Percentiles rank a stretch among this genome's conserved stretches.
Conservation (phyloP, 129 eudicot species). For the Glebionis coronaria region DNA sequence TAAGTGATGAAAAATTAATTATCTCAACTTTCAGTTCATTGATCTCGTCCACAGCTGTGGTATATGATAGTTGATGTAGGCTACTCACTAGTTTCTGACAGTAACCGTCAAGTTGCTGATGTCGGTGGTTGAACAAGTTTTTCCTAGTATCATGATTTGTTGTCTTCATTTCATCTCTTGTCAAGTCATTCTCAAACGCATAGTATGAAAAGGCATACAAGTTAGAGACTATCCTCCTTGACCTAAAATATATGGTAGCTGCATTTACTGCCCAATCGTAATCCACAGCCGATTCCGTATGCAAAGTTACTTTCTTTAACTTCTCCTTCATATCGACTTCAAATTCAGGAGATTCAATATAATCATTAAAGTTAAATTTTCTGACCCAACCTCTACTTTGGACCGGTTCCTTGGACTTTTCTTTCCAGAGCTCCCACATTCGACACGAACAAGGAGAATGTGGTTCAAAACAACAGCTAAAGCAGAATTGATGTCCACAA, state of each 20-base stretch:
- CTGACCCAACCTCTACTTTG: not conserved
- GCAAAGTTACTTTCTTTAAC: not conserved
- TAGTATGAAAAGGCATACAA: not conserved
- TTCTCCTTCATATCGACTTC: not conserved
- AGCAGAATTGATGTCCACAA: not conserved
- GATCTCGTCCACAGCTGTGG: not conserved
- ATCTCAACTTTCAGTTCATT: not conserved
- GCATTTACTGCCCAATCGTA: not conserved
- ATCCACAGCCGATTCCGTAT: not conserved
- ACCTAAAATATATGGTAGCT: not conserved
- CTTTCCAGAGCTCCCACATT: not conserved
- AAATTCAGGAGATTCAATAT: not conserved
- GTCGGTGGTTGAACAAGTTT: not conserved
- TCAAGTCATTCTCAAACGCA: not conserved
- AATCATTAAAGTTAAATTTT: not conserved
- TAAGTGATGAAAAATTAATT: not conserved
- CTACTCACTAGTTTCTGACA: not conserved
- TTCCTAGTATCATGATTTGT: not conserved
- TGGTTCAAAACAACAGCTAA: not conserved
- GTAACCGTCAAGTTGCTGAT: not conserved
- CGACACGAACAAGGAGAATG: slow-evolving; percentile 6
- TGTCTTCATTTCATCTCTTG: not conserved
- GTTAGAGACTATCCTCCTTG: not conserved
- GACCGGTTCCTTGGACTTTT: not conserved
- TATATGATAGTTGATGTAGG: not conserved